Percentiles rank a stretch among this genome's conserved stretches.
These are phyloP conservation scores for Avena sativa DNA, from an alignment of 176 grass and related monocot genomes.

Conservation along the genomic window DNA sequence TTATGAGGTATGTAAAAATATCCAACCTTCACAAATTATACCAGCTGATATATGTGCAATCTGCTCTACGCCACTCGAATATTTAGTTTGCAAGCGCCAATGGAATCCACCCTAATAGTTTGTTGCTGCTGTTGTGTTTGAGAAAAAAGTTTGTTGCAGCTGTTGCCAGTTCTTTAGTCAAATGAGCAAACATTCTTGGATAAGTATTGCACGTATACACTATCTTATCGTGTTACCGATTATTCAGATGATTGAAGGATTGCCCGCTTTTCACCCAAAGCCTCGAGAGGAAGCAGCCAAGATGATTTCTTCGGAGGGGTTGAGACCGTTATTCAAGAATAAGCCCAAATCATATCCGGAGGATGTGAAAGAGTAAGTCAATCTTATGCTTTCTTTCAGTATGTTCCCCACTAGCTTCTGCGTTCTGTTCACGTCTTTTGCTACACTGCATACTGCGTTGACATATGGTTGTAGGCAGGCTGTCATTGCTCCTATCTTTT, in stretches of 20 bases:
- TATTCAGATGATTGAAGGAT: slow-evolving; percentile 95
- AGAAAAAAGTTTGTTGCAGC: background rate
- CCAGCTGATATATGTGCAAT: background rate
- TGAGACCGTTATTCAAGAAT: slow-evolving; percentile 83
- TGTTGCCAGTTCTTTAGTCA: background rate
- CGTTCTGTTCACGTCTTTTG: background rate
- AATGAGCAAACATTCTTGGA: background rate
- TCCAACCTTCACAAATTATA: slow-evolving; percentile 13
- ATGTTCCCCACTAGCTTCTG: background rate
- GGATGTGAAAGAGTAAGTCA: slow-evolving; percentile 83
- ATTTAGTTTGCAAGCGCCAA: background rate
- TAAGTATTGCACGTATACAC: background rate
- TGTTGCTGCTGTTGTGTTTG: background rate
- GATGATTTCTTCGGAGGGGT: slow-evolving; percentile 79
- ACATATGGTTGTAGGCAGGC: background rate
- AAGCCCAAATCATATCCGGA: slow-evolving; percentile 73
- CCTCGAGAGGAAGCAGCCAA: slow-evolving; percentile 60
- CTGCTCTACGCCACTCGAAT: background rate
- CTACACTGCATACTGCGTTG: background rate
- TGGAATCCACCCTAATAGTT: background rate
- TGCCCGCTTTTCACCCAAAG: slow-evolving; percentile 65
- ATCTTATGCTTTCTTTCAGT: background rate
- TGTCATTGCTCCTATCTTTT: background rate
- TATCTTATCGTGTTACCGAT: slow-evolving; percentile 24
- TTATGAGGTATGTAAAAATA: slow-evolving; percentile 69